Conservation (phyloP, 164 flowering plant species). For the Buxus sempervirens region DNA sequence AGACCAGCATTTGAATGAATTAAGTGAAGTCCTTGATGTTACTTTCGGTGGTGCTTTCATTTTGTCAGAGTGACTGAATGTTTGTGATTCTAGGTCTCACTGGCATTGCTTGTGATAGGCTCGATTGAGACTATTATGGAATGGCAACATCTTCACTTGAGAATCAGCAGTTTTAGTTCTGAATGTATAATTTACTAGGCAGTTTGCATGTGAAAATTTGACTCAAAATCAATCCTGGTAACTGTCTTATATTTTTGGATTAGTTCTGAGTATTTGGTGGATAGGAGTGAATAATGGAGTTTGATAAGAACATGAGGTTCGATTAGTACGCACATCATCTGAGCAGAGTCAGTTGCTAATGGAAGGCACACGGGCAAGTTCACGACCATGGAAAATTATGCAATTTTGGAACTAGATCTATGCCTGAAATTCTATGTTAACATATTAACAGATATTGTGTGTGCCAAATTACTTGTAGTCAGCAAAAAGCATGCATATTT, state of each 20-base stretch:
- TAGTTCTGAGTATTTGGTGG: too few species aligned
- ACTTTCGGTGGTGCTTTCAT: neutral
- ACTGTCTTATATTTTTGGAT: conserved; percentile 40
- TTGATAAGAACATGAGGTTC: too few species aligned
- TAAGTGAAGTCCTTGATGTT: neutral
- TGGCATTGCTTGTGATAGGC: neutral
- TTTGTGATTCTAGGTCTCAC: neutral
- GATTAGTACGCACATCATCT: too few species aligned
- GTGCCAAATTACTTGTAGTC: too few species aligned
- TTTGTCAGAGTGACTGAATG: neutral
- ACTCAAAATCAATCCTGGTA: conserved; percentile 11
- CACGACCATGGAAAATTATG: too few species aligned
- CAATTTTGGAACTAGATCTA: too few species aligned
- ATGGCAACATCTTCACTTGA: neutral
- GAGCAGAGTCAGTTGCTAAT: too few species aligned
- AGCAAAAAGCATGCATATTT: too few species aligned
- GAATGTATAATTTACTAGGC: neutral
- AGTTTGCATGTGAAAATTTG: neutral
- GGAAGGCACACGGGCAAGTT: too few species aligned
- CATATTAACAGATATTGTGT: too few species aligned
- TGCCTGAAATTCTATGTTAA: too few species aligned
- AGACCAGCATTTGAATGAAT: neutral
- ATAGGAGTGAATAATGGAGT: too few species aligned
- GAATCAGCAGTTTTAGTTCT: neutral
- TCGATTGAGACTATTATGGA: neutral